Percentiles rank a stretch among this genome's conserved stretches.
Conservation (phyloP, 495 filamentous ascomycete genomes). For the Penicillium egyptiacum region DNA sequence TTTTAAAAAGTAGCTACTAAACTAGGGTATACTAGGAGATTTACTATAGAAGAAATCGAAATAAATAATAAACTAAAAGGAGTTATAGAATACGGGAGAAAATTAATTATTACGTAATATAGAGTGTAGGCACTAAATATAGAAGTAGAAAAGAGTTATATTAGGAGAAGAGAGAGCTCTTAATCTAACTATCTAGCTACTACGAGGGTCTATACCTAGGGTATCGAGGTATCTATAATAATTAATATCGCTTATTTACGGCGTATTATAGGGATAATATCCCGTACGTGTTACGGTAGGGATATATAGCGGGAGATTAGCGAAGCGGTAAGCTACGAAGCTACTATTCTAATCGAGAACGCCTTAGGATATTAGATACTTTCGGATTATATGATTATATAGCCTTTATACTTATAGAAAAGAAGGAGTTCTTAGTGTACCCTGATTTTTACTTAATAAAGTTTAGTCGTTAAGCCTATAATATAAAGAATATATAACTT, state of each 20-base stretch:
- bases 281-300: background rate
- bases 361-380: conserved; percentile 1
- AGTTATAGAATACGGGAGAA: too few relatives aligned
- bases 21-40: too few relatives aligned
- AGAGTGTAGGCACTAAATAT: background rate
- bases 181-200: background rate
- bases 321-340: background rate
- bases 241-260: background rate
- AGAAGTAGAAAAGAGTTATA: background rate
- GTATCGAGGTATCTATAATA: background rate
- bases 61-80: too few relatives aligned
- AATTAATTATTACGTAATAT: background rate
- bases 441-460: background rate
- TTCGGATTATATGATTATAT: background rate
- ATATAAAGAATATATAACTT: background rate
- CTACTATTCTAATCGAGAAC: conserved; percentile 4
- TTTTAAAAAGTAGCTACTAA: too few relatives aligned
- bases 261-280: too few relatives aligned
- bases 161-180: background rate
- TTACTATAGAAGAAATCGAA: too few relatives aligned
- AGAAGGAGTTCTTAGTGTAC: background rate
- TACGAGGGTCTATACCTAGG: background rate
- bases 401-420: conserved; percentile 9
- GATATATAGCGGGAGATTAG: conserved; percentile 1
- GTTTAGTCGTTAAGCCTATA: conserved; percentile 1